A percentile compares a stretch with the other conserved stretches of the same genome.
phyloP scores from a whole-genome alignment of 2,329 filamentous ascomycete species.

The Hypoxylon sp. region DNA sequence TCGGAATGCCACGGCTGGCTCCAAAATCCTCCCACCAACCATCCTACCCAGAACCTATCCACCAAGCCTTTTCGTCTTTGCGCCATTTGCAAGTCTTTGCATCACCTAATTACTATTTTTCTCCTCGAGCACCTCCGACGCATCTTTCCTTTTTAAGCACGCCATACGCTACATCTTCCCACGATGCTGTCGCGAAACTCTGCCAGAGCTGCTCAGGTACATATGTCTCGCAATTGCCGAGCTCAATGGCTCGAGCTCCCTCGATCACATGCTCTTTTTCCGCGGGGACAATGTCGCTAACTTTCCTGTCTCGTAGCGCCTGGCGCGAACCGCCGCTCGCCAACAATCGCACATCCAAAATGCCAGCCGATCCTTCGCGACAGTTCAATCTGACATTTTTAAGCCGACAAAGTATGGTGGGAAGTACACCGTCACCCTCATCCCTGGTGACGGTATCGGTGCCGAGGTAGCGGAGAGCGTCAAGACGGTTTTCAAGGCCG shows the following conservation, averaged over 20 bases:
- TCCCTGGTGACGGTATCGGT: conserved; percentile 98
- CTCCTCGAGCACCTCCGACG: conserved; percentile 39
- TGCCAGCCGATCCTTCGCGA: conserved; percentile 74
- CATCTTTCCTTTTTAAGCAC: conserved; percentile 32
- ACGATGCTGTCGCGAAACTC: conserved; percentile 71
- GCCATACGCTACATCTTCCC: conserved; percentile 19
- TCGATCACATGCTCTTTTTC: conserved; percentile 38
- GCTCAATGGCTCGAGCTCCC: conserved; percentile 38
- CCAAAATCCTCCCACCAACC: conserved; percentile 4
- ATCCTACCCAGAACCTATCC: conserved; percentile 30
- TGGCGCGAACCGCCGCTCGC: conserved; percentile 63
- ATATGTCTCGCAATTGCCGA: conserved; percentile 46
- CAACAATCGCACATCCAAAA: conserved; percentile 58
- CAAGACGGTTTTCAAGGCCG: conserved; percentile 99
- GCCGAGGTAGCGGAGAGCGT: conserved; percentile 98
- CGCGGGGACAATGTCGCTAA: conserved; percentile 44
- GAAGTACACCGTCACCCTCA: conserved; percentile 99
- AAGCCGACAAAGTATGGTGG: conserved; percentile 99
- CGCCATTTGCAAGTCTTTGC: conserved; percentile 51
- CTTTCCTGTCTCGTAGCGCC: conserved; percentile 57
- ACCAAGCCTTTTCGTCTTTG: conserved; percentile 48
- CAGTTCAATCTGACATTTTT: conserved; percentile 94
- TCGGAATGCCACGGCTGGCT: conserved; percentile 49
- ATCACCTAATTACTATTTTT: conserved; percentile 36
- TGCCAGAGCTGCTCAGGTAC: conserved; percentile 68